Conservation (phyloP, 1,284 basidiomycete species). For the Sphagnurus paluster region DNA sequence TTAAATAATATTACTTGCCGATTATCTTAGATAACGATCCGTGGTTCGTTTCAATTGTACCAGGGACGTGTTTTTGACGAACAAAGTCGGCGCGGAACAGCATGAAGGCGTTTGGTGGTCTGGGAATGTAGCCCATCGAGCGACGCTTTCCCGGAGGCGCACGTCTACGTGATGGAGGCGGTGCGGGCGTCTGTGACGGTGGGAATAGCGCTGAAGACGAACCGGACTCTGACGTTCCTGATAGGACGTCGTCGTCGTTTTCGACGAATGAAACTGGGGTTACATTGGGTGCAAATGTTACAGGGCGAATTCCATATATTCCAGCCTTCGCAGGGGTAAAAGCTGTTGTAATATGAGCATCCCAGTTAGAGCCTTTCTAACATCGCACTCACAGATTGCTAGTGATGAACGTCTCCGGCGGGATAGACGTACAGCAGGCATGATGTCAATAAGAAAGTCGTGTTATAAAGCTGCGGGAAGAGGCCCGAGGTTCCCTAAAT, state of each 20-base stretch:
- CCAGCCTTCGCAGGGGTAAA: slow-evolving; percentile 52
- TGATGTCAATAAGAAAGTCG: slow-evolving; percentile 16
- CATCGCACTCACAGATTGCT: slow-evolving; percentile 34
- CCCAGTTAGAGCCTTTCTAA: not conserved
- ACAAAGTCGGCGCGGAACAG: slow-evolving; percentile 90
- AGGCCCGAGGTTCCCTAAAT: slow-evolving; percentile 16
- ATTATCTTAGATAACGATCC: slow-evolving; percentile 76
- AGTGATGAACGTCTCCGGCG: slow-evolving; percentile 44
- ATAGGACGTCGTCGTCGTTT: slow-evolving; percentile 36
- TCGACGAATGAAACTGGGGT: slow-evolving; percentile 64
- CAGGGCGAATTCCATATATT: slow-evolving; percentile 55
- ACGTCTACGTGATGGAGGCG: slow-evolving; percentile 40
- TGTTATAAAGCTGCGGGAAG: slow-evolving; percentile 2
- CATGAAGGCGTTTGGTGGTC: slow-evolving; percentile 93
- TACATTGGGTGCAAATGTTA: slow-evolving; percentile 73
- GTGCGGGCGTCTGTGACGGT: slow-evolving; percentile 39
- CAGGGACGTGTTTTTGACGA: slow-evolving; percentile 76
- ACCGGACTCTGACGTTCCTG: slow-evolving; percentile 26
- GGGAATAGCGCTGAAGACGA: slow-evolving; percentile 43
- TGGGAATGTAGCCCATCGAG: slow-evolving; percentile 76
- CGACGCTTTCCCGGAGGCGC: slow-evolving; percentile 56
- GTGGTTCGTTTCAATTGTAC: slow-evolving; percentile 82
- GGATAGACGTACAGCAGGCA: slow-evolving; percentile 38
- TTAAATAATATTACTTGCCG: slow-evolving; percentile 39
- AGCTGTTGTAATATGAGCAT: slow-evolving; percentile 23